A percentile compares a stretch with the other conserved stretches of the same genome.
phyloP scores from a whole-genome alignment of 2,329 filamentous ascomycete species.

The Fusarium praegraminearum region DNA sequence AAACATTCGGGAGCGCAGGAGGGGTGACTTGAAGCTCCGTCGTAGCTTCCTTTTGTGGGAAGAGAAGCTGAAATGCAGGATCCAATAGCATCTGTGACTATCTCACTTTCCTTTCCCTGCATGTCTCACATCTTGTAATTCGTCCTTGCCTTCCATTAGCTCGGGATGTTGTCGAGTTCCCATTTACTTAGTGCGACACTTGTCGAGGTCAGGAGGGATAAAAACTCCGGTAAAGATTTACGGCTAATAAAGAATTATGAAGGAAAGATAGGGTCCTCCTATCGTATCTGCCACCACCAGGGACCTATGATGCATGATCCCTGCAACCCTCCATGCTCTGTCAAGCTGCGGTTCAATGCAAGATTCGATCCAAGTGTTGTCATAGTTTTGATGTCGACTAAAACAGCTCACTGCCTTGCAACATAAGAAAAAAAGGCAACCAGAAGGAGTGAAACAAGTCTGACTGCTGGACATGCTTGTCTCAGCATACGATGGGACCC shows the following conservation, averaged over 20 bases:
- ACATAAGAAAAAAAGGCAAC: not conserved
- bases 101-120: slow-evolving; percentile 16
- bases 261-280: slow-evolving; percentile 12
- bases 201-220: slow-evolving; percentile 18
- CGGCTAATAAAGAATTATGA: not conserved
- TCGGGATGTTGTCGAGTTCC: slow-evolving; percentile 1
- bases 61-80: slow-evolving; percentile 22
- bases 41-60: slow-evolving; percentile 24
- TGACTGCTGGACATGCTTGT: slow-evolving; percentile 1
- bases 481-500: slow-evolving; percentile 13
- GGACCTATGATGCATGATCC: slow-evolving; percentile 37
- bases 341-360: slow-evolving; percentile 31
- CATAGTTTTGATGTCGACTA: slow-evolving; percentile 7
- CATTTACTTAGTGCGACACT: slow-evolving; percentile 22
- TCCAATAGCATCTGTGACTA: slow-evolving; percentile 20
- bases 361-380: slow-evolving; percentile 30
- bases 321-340: slow-evolving; percentile 37
- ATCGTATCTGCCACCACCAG: slow-evolving; percentile 39
- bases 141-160: not conserved
- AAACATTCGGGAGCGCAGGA: not conserved
- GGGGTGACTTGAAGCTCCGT: not conserved
- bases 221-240: slow-evolving; percentile 23
- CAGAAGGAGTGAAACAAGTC: not conserved
- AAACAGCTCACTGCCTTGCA: not conserved
- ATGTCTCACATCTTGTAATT: slow-evolving; percentile 23